Percentiles rank a stretch among this genome's conserved stretches.
phyloP scores from a whole-genome alignment of 1,284 basidiomycete genomes.

The Puccinia triticina region DNA sequence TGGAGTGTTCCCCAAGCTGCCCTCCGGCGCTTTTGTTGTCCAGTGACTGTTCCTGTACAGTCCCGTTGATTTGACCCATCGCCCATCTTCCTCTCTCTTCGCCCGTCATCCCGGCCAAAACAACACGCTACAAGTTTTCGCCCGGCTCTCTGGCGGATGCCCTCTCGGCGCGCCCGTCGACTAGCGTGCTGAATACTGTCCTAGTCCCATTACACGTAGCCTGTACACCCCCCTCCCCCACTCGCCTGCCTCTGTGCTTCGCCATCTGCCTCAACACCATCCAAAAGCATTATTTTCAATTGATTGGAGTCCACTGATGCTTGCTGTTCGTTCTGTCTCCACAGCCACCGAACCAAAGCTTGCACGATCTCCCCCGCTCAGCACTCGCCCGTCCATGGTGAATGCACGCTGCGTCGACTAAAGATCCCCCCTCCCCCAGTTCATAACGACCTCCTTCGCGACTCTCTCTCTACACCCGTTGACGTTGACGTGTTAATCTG shows the following conservation, averaged over 20 bases:
- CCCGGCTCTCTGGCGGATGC: background rate
- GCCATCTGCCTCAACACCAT: background rate
- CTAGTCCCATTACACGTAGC: too few relatives aligned
- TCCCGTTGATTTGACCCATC: background rate
- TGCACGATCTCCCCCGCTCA: slow-evolving; percentile 8
- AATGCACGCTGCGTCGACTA: background rate
- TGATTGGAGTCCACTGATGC: background rate
- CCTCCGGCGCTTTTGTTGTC: background rate
- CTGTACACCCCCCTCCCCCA: background rate
- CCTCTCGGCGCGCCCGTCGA: background rate
- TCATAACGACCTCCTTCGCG: slow-evolving; percentile 6
- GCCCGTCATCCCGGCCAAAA: background rate
- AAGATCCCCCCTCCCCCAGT: background rate
- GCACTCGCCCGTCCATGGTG: background rate
- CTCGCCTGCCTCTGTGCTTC: background rate
- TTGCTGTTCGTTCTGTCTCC: background rate
- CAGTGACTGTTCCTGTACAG: background rate
- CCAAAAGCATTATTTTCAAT: background rate
- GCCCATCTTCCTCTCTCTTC: background rate
- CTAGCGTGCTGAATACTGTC: slow-evolving; percentile 11
- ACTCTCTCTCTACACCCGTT: background rate
- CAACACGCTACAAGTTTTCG: slow-evolving; percentile 19
- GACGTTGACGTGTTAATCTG: slow-evolving; percentile 16
- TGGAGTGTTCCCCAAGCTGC: background rate
- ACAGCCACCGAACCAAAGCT: slow-evolving; percentile 2